Base-by-base conservation (phyloP, 2,329 filamentous ascomycete species). In the Fusarium sublunatum region DNA sequence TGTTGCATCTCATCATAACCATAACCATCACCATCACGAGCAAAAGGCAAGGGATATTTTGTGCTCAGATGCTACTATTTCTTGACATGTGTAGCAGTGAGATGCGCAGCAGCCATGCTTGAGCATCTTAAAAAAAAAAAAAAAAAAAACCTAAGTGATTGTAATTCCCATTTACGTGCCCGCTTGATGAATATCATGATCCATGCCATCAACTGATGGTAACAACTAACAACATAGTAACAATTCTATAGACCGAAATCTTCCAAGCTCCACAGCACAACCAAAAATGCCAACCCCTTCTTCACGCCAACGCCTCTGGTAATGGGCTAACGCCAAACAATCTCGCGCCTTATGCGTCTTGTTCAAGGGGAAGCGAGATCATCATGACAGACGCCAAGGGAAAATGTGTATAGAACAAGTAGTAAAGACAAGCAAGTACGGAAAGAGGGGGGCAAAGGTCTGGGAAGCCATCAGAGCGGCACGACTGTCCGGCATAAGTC, bases 171-270 rank as follows among this genome's bases (percentile, higher is more conserved):
- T 64, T 61, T 58, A 51, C 40, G 51, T 61, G 53, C 51, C 53
- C 56, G 58, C 55, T 58, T 50, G 44, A 51, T 39, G 41, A 70
- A 65, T 48, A 44, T 67, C 59, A 62, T 68, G 48, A 62, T 49
- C 51, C 61, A 53, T 70, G 53, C 55, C 58, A 38, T 44, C 45
- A 46, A 60, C 54, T 48, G 46, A 45, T 52, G 41, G 53, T 54
- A 64, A 50, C 47, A 67, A 61, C 62, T 19, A 19, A 19, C 19
- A 19, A 69, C 65, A 44, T 49, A 63, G 51, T 67, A 54, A 64
- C 65, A 67, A 61, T 57, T 70, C 67, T 70, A 70, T 70, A 48
- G 57, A 54, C 49, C 56, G 51, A 57, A 31, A 48, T 51, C 45
- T 52, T 50, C 60, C 53, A 55, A 39, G 52, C 57, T 64, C 38